Base-by-base conservation (phyloP, 495 filamentous ascomycete species). In the Aspergillus baeticus region DNA sequence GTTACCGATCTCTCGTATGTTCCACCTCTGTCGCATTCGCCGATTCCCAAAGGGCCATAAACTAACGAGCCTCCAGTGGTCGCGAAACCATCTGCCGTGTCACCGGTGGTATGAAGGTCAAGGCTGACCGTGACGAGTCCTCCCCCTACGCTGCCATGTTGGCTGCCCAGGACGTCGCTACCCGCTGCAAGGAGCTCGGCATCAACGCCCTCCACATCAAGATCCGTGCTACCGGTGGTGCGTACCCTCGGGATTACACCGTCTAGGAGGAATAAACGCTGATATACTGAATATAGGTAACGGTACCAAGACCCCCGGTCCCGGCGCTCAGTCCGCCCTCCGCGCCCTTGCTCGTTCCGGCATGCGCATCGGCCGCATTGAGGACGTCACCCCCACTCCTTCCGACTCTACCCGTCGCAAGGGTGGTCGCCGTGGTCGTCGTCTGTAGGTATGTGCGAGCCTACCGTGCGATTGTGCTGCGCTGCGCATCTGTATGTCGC, bases 41-140 rank as follows among this genome's bases (percentile, higher is more conserved):
- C 39, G 29, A 20, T 35, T 11, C 14, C 11, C 14, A 17, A 23
- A 17, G 11, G 20, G 15, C 29, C 17, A 48, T 23, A 29, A 10
- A 37, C 34, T 46, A 53, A 57, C 36, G 26, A 15, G 33, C 79
- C 82, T 78, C 81, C 85, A 96, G 91, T 80, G 94, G 94, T 80
- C 94, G 94, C 80, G 94, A 99, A 91, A 99, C 94, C 80, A 93
- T 99, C 79, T 86, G 83, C 85, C 92, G 94, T 87, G 92, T 99
- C 57, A 99, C 94, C 66, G 94, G 94, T 78, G 94, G 94, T 73
- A 98, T 98, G 94, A 99, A 99, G 84, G 94, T 99, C 83, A 99
- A 99, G 88, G 94, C 94, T 76, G 94, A 99, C 77, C 92, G 94
- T 81, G 94, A 99, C 80, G 94, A 99, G 84, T 97, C 92, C 59